phyloP scores from a whole-genome alignment of 495 filamentous ascomycete genomes.

The Podospora bellae-mahoneyi region DNA sequence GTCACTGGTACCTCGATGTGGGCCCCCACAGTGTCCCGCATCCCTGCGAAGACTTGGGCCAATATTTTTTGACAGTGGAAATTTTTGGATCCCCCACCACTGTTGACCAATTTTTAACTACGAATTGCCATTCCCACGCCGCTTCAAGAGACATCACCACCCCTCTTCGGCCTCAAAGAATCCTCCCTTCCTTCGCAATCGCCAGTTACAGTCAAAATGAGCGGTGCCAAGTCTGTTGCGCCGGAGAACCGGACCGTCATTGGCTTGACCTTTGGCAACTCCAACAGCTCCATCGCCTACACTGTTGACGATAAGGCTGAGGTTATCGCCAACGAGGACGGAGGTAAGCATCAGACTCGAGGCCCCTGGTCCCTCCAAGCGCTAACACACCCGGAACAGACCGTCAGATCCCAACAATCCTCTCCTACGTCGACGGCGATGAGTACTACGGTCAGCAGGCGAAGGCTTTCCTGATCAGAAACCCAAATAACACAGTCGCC shows the following conservation, averaged over 20 bases:
- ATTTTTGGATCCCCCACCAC: constrained; percentile 25
- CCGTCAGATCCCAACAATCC: constrained; percentile 90
- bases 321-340: constrained; percentile 98
- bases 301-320: constrained; percentile 90
- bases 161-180: neutral
- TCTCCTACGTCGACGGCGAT: constrained; percentile 92
- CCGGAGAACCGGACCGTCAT: constrained; percentile 71
- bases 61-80: constrained; percentile 23
- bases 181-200: neutral
- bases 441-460: constrained; percentile 96
- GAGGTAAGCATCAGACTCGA: constrained; percentile 57
- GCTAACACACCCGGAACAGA: constrained; percentile 49
- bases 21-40: neutral
- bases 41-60: constrained; percentile 10
- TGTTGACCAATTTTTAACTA: constrained; percentile 14
- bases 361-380: neutral
- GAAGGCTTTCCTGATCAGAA: constrained; percentile 86
- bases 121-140: constrained; percentile 13
- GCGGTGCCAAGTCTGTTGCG: constrained; percentile 39
- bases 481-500: constrained; percentile 85
- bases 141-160: constrained; percentile 7
- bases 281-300: constrained; percentile 92
- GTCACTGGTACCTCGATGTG: constrained; percentile 3
- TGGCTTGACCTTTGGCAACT: constrained; percentile 97
- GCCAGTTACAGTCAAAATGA: constrained; percentile 28